Evolutionary conservation across 176 grass and related monocot genomes (phyloP), one percentile per base, ranked within the genome.

Genomic region (Ampelocalamus luodianensis): DNA sequence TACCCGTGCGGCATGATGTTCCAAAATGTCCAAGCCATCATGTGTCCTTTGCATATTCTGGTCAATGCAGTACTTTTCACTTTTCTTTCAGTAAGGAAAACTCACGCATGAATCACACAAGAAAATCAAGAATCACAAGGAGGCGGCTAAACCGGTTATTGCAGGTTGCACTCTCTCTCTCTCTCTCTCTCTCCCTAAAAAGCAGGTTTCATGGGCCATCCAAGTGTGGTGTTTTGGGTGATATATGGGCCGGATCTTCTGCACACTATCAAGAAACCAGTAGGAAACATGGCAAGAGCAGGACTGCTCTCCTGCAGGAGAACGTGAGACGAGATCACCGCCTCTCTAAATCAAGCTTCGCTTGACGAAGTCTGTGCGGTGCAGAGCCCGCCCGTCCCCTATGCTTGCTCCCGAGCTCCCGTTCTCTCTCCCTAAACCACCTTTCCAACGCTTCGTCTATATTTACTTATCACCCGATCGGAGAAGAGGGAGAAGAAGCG

Each of bases 311-410:
- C n/a, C n/a, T n/a, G 18, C 10, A 46, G 18, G 8, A 22, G 2
- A 68, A 12, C 8, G 26, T 7, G 60, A 20, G 22, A 26, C 1
- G 24, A 74, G 18, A 79, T 51, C 10, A 53, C 29, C 42, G 34
- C 34, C 20, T 14, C 51, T 46, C 79, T 68, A 86, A 86, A 87
- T 68, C 68, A 51, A 63, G 85, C 62, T 6, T n/a, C 0, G 4
- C 26, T 91, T 91, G 88, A 92, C 92, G 4, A 53, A 63, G 75
- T 93, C 83, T 97, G n/a, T n/a, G 88, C 84, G 86, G 90, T 70
- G 70, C 73, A 62, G 56, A 91, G 76, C 14, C 64, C 62, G 60
- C 77, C 60, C 85, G 64, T 12, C 26, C 66, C 92, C 94, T 87
- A 91, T 79, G 84, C 78, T 94, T 64, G 72, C 94, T 92, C 94